Evolutionary conservation across 164 flowering plant genomes (phyloP), one percentile per base, ranked within the genome.

Genomic region (Chimonanthus salicifolius): DNA sequence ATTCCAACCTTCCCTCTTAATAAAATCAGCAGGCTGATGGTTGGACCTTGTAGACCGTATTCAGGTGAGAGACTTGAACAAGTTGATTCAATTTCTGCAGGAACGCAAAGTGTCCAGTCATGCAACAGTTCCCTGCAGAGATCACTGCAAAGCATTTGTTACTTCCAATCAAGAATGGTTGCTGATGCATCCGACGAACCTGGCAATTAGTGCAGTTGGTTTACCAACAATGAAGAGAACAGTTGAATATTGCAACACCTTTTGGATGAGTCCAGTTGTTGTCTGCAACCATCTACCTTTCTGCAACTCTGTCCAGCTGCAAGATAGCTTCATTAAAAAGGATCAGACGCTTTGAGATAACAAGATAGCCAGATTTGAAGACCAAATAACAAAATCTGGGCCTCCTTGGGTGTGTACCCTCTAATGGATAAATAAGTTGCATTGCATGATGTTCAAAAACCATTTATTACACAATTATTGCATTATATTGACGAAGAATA

Each of bases 401-500:
- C 16, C 16, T 33, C 3, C 7, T 47, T 11, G n/a, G 60, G 43
- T 51, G 20, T 9, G 7, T 21, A 21, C 10, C 18, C 5, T 15
- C 15, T n/a, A 7, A 20, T 16, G 47, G 47, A 43, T 74, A 70
- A 70, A 77, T 10, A 70, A 18, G 21, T 20, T n/a, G 21, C 6
- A 48, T 47, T 10, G 20, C 43, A 20, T 7, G 16, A 68, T 6
- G n/a, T 15, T 47, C n/a, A 47, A 48, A n/a, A 68, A 33, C 11
- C 68, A 47, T 58, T 71, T 76, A 74, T 76, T 64, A 76, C 78
- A 71, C 68, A 79, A 80, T 68, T 80, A 46, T 81, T 72, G 76
- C 82, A 78, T 83, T 76, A 78, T 80, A 79, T 79, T 82, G 67
- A 79, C 74, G 85, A 86, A 81, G 80, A 85, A 83, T 82, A 83